Evolutionary conservation across 768 basidiomycete genomes (phyloP), one percentile per base, ranked within the genome.

Genomic region (Amanita molliuscula): DNA sequence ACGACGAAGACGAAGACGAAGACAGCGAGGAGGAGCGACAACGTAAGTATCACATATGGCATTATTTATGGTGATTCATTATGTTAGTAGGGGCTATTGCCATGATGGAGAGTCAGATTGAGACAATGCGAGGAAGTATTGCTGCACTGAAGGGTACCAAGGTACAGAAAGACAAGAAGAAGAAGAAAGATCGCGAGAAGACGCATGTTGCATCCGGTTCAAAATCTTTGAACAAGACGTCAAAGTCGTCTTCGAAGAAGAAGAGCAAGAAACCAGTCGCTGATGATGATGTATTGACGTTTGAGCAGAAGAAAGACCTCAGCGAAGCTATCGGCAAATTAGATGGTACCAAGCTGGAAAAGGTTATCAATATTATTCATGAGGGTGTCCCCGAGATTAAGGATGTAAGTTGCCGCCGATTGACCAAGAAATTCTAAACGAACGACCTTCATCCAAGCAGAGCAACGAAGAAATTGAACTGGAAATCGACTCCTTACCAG

Each of bases 401-500:
- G 62, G 88, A 92, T 61, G 94, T 96, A 65, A 70, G 92, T 66
- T 33, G 20, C 18, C 8, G 26, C 13, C 4, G 10, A 25, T 41
- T 50, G 16, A 18, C 29, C 25, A 38, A 31, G 33, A 49, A 28
- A 53, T 16, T 37, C 53, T 58, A 53, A 20, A 29, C 56, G 38
- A 56, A n/a, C 36, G 55, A 33, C 21, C 37, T 44, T 25, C 41
- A 42, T 53, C 42, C 41, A 50, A 50, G 54, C 70, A 92, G 89
- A 92, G 89, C 65, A 88, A 86, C 41, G 92, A 97, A 66, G 96
- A 99, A 71, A 97, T 99, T 60, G 96, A 99, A 65, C 79, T 99
- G 37, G 96, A 99, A 67, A 98, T 99, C 61, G 96, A 98, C 61
- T 72, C 81, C 35, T 73, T 99, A 28, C 94, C 96, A 44, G 74